Base-by-base conservation (phyloP, 176 grass and related monocot genomes). In the Alopecurus myosuroides region DNA sequence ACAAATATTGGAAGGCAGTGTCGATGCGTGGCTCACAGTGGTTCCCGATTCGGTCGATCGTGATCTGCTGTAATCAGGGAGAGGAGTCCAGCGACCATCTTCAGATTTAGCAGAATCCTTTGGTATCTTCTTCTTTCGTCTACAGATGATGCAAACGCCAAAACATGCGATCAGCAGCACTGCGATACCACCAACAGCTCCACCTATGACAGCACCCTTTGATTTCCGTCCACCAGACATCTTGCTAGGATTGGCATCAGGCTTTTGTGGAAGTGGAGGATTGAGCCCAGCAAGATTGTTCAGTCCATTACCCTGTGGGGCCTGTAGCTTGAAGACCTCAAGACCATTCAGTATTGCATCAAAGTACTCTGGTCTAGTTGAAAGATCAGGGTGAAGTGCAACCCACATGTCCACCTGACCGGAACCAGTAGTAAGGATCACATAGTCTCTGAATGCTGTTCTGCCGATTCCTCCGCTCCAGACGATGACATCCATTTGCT, bases 291-390 rank as follows among this genome's bases (percentile, higher is more conserved):
- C 76, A 74, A 97, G 90, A 42, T 77, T 93, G 3, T 92, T 88
- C 0, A 9, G 11, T 28, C 1, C 1, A 26, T 1, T 1, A 30
- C 66, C 19, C 33, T 67, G 55, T 36, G 90, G 11, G 46, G 3
- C 1, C 55, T 71, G 68, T 26, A 71, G 11, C 84, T 97, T 97
- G 48, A 91, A 97, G 30, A 97, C 30, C 76, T 97, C 92, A 5
- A 97, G 88, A 26, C 95, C 95, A 65, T 97, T 97, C 63, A 94
- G 60, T 82, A 92, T 92, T 17, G 92, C 92, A 87, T 97, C 95
- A 61, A 18, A 91, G 39, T 84, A 97, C 81, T 83, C 86, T 22
- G 95, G 84, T 7, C 6, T 48, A 0, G 8, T 9, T 4, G 60
- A 51, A 57, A 42, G 51, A 88, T 97, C 88, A 3, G 92, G 95